A percentile compares a stretch with the other conserved stretches of the same genome.
Evolutionary conservation across 345 rosid species (phyloP).

Genomic region (Draba incana): DNA sequence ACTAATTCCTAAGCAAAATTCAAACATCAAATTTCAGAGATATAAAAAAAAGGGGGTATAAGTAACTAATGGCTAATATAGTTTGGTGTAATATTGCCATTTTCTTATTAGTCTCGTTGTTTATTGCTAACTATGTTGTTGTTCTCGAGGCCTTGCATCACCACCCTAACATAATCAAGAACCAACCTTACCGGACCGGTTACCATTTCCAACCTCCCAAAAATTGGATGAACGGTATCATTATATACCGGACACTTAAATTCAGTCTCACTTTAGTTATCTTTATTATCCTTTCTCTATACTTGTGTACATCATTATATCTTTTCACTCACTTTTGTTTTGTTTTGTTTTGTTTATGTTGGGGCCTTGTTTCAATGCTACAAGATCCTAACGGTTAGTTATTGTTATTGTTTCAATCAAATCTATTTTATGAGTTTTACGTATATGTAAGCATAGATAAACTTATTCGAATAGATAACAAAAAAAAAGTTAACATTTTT

Average conservation of each 20-base stretch:
- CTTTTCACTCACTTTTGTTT: background rate
- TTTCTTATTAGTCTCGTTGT: constrained; percentile 22
- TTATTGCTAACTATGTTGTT: constrained; percentile 26
- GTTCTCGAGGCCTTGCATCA: constrained; percentile 26
- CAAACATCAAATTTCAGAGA: constrained; percentile 3
- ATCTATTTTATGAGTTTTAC: background rate
- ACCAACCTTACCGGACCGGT: constrained; percentile 69
- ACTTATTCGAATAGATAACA: background rate
- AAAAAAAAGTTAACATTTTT: background rate
- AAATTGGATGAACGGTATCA: constrained; percentile 76
- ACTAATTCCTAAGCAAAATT: background rate
- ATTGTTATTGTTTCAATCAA: background rate
- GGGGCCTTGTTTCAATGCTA: background rate
- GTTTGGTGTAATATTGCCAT: constrained; percentile 29
- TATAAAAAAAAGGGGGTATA: background rate
- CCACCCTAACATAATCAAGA: background rate
- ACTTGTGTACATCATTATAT: background rate
- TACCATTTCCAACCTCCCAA: constrained; percentile 76
- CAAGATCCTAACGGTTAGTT: constrained; percentile 32
- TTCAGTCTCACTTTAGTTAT: background rate
- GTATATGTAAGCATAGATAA: background rate
- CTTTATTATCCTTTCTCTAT: background rate
- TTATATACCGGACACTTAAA: background rate
- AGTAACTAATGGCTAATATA: constrained; percentile 14
- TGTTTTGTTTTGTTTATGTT: constrained; percentile 7